These are phyloP conservation scores for Proliferodiscus dingleyae DNA, from an alignment of 2,329 filamentous ascomycete species.

Conservation along the genomic window DNA sequence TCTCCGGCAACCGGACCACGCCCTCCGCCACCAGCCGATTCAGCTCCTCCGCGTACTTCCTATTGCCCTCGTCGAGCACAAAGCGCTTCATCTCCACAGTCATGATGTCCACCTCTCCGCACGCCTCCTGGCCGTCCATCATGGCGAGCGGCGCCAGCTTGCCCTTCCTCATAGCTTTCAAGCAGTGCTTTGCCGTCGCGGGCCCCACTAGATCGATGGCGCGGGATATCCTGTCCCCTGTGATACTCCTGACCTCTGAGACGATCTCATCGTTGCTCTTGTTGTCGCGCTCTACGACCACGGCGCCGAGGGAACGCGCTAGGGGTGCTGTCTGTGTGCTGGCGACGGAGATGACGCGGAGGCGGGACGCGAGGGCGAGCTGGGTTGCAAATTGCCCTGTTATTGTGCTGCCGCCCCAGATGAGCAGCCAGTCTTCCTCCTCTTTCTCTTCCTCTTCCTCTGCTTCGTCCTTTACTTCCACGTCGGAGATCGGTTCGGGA, in stretches of 20 bases:
- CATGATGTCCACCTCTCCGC: conserved; percentile 30
- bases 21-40: conserved; percentile 31
- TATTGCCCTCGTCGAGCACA: conserved; percentile 30
- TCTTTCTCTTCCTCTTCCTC: background rate
- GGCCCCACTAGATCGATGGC: conserved; percentile 37
- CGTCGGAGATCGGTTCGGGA: too few relatives aligned
- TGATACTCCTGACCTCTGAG: conserved; percentile 28
- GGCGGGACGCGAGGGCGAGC: conserved; percentile 32
- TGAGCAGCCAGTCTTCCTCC: conserved; percentile 24
- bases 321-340: conserved; percentile 31
- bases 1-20: conserved; percentile 28
- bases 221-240: conserved; percentile 28
- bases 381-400: conserved; percentile 40
- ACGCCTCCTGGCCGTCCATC: conserved; percentile 28
- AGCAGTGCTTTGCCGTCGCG: conserved; percentile 30
- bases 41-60: conserved; percentile 29
- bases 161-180: conserved; percentile 28
- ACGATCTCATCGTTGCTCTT: conserved; percentile 33
- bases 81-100: conserved; percentile 39
- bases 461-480: too few relatives aligned
- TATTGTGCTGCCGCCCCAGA: conserved; percentile 40
- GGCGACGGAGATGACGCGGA: conserved; percentile 35
- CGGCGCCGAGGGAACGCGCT: conserved; percentile 31
- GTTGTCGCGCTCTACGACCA: conserved; percentile 32
- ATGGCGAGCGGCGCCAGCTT: conserved; percentile 35